These are phyloP conservation scores for Simplicillium sp. DNA, from an alignment of 2,329 filamentous ascomycete species.

Conservation along the genomic window DNA sequence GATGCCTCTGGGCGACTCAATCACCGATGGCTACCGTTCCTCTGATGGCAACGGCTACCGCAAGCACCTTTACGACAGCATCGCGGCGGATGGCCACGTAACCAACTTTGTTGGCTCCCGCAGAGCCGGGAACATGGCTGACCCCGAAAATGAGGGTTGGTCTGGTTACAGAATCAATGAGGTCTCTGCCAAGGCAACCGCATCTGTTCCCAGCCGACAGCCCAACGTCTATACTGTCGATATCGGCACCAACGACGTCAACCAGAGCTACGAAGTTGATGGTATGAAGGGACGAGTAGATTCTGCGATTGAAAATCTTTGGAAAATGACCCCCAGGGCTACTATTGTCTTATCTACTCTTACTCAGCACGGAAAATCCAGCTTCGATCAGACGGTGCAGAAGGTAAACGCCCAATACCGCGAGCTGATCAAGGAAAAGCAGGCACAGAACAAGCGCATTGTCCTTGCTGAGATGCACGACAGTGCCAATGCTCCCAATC, in stretches of 20 bases:
- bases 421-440: constrained; percentile 15
- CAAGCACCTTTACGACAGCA: constrained; percentile 16
- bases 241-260: constrained; percentile 33
- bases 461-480: constrained; percentile 29
- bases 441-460: constrained; percentile 18
- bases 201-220: constrained; percentile 17
- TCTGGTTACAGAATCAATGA: constrained; percentile 29
- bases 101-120: constrained; percentile 32
- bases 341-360: constrained; percentile 29
- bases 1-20: constrained; percentile 33
- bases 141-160: constrained; percentile 35
- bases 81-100: constrained; percentile 16
- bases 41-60: constrained; percentile 28
- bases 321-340: constrained; percentile 17
- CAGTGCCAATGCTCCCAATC: constrained; percentile 14
- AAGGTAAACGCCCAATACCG: constrained; percentile 23
- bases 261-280: constrained; percentile 19
- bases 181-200: constrained; percentile 22
- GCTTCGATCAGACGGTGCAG: constrained; percentile 17
- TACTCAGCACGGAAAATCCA: constrained; percentile 18
- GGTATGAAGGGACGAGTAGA: constrained; percentile 21
- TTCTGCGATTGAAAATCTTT: constrained; percentile 23
- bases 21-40: constrained; percentile 23
- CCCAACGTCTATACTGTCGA: constrained; percentile 33
- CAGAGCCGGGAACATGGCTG: constrained; percentile 26